Percentiles rank a stretch among this genome's conserved stretches.
Conservation (phyloP, 176 grass and related monocot species). For the Eleusine coracana region DNA sequence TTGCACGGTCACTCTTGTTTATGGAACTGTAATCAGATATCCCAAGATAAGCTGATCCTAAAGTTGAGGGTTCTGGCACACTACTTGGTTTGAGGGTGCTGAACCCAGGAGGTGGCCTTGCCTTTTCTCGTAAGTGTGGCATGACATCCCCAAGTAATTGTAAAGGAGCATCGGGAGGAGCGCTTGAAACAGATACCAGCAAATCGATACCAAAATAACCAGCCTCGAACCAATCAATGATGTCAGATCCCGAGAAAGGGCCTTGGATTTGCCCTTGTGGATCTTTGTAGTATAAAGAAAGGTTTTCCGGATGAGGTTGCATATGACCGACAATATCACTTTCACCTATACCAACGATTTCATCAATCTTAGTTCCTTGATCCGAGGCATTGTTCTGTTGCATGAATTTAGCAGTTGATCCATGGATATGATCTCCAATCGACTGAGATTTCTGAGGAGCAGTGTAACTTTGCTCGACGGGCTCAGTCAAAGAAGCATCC, state of each 20-base stretch:
- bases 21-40: slow-evolving; percentile 40
- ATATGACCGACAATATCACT: slow-evolving; percentile 41
- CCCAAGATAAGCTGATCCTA: slow-evolving; percentile 49
- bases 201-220: slow-evolving; percentile 93
- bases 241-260: slow-evolving; percentile 90
- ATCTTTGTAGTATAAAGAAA: slow-evolving; percentile 92
- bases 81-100: slow-evolving; percentile 53
- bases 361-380: slow-evolving; percentile 47
- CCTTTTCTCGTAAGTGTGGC: slow-evolving; percentile 87
- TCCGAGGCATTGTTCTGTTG: slow-evolving; percentile 44
- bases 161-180: slow-evolving; percentile 73
- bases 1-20: slow-evolving; percentile 46
- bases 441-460: slow-evolving; percentile 55
- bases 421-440: slow-evolving; percentile 48
- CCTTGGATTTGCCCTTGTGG: slow-evolving; percentile 81
- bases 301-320: slow-evolving; percentile 68
- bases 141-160: slow-evolving; percentile 91
- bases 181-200: slow-evolving; percentile 63
- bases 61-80: slow-evolving; percentile 35
- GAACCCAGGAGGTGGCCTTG: slow-evolving; percentile 85
- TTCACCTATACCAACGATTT: slow-evolving; percentile 42
- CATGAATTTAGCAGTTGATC: slow-evolving; percentile 32
- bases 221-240: slow-evolving; percentile 93
- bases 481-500: slow-evolving; percentile 44
- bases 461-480: slow-evolving; percentile 40